Conservation (phyloP, 441 rosid genomes). For the Jatropha multifida region DNA sequence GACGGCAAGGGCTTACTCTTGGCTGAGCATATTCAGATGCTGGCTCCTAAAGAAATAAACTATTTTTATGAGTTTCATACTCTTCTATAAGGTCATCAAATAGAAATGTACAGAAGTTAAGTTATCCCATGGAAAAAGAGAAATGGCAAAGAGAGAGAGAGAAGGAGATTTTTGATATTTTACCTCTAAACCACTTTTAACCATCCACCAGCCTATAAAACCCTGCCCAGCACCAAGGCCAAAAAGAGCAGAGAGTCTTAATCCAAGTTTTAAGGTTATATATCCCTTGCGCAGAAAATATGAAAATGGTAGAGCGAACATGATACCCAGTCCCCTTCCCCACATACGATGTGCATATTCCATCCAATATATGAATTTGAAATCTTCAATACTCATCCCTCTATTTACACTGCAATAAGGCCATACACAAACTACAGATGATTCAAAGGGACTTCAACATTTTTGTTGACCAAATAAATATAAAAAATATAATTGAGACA, state of each 20-base stretch:
- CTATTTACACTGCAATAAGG: conserved; percentile 61
- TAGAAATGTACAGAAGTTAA: not conserved
- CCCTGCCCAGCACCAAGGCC: conserved; percentile 99
- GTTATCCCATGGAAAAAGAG: not conserved
- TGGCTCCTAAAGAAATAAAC: conserved; percentile 61
- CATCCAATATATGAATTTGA: conserved; percentile 98
- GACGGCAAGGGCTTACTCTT: conserved; percentile 90
- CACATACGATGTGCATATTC: conserved; percentile 98
- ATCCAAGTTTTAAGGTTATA: conserved; percentile 76
- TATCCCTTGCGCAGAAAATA: conserved; percentile 86
- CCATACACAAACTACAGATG: not conserved
- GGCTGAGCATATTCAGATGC: conserved; percentile 81
- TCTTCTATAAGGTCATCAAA: not conserved
- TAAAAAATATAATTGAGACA: too few relatives aligned
- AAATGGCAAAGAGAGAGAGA: not conserved
- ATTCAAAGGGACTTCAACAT: too few relatives aligned
- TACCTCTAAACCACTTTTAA: conserved; percentile 96
- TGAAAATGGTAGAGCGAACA: conserved; percentile 95
- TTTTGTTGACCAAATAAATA: too few relatives aligned
- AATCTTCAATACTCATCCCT: conserved; percentile 93
- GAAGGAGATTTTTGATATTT: conserved; percentile 8
- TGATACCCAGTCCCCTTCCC: conserved; percentile 94
- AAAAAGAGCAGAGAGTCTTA: conserved; percentile 71
- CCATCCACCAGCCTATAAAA: conserved; percentile 99
- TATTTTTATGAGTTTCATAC: conserved; percentile 9